Base-by-base conservation (phyloP, 345 rosid genomes). In the Citrus glauca region DNA sequence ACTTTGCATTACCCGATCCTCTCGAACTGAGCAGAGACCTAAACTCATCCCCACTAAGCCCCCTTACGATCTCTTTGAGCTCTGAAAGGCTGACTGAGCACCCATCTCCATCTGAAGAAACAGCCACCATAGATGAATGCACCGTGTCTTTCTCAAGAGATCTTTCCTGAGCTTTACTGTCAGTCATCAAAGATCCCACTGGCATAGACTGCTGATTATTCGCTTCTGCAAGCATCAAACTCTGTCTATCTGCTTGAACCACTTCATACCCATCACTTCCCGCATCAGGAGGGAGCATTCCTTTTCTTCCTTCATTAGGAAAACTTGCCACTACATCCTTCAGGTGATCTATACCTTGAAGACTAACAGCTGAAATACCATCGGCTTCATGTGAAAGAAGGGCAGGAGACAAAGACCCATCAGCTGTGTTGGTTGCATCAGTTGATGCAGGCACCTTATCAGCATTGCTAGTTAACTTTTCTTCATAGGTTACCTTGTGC, bases 11-110 rank as follows among this genome's bases (percentile, higher is more conserved):
- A 45, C 84, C 77, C 13, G 72, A 72, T 71, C 62, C 88, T 75
- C 91, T 88, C 35, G 89, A 86, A 65, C 80, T 71, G 59, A 91
- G 87, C 78, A 91, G 85, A 77, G 81, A 74, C 40, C 75, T 79
- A 79, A 73, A 87, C 40, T 93, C 91, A 48, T 90, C 94, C 80
- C 86, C 86, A 77, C 88, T 79, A 62, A 91, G 95, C 71, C 84
- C 85, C 76, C 80, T 83, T 59, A 91, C 81, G 35, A 74, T 82
- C 69, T 85, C 89, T 37, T 84, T 73, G 53, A 91, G 88, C 81
- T 91, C 87, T 42, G 74, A 69, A 75, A 90, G 80, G 83, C 82
- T 82, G 71, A 88, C 66, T 25, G 87, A 63, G 69, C 30, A 42
- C 28, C 65, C 79, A 81, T 83, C 87, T 20, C 67, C 78, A 80